phyloP scores from a whole-genome alignment of 257 asterid species.

The Solanum appendiculatum region DNA sequence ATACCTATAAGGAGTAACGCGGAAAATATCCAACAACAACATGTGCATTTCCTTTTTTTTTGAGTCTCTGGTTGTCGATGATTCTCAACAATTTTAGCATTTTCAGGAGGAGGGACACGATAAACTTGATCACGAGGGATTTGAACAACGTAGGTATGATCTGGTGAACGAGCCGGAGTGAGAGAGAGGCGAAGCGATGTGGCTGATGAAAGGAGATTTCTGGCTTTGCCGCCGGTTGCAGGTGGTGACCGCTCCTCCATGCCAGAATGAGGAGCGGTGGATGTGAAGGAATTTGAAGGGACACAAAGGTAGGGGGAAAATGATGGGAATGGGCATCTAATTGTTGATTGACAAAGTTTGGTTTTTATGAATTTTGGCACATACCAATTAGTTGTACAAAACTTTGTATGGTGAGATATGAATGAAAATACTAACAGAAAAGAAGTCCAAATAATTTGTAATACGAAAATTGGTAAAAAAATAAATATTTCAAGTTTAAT shows the following conservation, averaged over 20 bases:
- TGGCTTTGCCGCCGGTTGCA: not conserved
- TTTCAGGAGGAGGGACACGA: slow-evolving; percentile 79
- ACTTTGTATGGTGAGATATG: not conserved
- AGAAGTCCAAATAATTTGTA: no score
- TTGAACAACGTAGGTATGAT: slow-evolving; percentile 56
- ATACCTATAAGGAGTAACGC: slow-evolving; percentile 5
- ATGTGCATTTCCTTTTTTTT: not conserved
- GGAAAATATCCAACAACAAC: slow-evolving; percentile 9
- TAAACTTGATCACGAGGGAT: slow-evolving; percentile 67
- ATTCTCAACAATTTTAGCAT: slow-evolving; percentile 44
- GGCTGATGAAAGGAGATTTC: not conserved
- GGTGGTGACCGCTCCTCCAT: slow-evolving; percentile 72
- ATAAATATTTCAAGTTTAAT: no score
- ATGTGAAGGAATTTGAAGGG: not conserved
- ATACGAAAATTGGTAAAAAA: no score
- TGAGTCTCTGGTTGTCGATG: slow-evolving; percentile 2
- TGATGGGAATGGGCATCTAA: slow-evolving; percentile 4
- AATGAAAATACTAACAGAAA: not conserved
- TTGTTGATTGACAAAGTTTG: not conserved
- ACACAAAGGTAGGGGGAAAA: not conserved
- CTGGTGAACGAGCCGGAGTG: not conserved
- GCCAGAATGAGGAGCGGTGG: slow-evolving; percentile 46
- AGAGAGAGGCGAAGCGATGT: not conserved
- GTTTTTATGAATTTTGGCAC: not conserved
- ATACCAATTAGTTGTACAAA: not conserved